Evolutionary conservation across 768 basidiomycete genomes (phyloP), one percentile per base, ranked within the genome.

Genomic region (Collybiopsis luxurians): DNA sequence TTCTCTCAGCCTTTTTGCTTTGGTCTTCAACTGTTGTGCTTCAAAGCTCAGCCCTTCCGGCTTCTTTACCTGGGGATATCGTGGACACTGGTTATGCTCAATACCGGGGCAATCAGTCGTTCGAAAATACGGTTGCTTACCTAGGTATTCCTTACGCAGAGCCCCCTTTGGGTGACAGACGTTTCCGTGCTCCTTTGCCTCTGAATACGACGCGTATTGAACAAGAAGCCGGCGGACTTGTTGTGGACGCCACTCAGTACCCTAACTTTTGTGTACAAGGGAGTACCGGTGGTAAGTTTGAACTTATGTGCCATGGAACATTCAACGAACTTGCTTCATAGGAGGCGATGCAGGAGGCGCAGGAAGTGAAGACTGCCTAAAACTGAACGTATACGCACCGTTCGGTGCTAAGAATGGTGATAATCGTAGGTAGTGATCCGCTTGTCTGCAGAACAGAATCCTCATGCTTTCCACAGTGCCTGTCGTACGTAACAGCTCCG

Each of bases 361-460:
- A 12, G 85, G 86, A 11, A 80, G 79, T 42, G 85, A 87, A 68
- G 85, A 87, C 59, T 87, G 84, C 60, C 67, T 87, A 31, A 86
- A 86, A 47, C 70, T 86, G n/a, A 85, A 87, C 64, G 74, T 88
- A 12, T 87, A 86, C 56, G 68, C 81, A 10, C 85, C 86, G 2
- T 68, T 72, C 5, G 74, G 75, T 6, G 75, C 78, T 2, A 79
- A 74, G 31, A 61, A 67, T 24, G 72, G 76, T 1, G 79, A 78
- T 58, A 76, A 81, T 30, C 61, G 83, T 84, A 58, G 61, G 81
- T 62, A 3, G 7, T 34, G n/a, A n/a, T n/a, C n/a, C n/a, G n/a
- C n/a, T n/a, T n/a, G n/a, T n/a, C n/a, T n/a, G n/a, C n/a, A n/a
- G n/a, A n/a, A n/a, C n/a, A n/a, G n/a, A n/a, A n/a, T n/a, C n/a